Evolutionary conservation across 495 filamentous ascomycete species (phyloP), one percentile per base, ranked within the genome.

Genomic region (Aspergillus leporis): DNA sequence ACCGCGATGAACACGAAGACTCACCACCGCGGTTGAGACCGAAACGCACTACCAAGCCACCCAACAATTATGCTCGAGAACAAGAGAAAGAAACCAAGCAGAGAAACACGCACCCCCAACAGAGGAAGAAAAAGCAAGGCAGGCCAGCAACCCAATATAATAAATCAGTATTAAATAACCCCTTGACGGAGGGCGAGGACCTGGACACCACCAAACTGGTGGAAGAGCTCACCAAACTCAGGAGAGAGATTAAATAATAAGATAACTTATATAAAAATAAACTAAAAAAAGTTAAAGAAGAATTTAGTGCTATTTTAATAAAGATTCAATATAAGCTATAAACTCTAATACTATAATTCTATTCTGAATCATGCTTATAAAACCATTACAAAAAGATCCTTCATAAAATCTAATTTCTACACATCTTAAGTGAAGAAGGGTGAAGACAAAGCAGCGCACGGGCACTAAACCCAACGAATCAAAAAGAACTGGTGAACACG

Each of bases 201-300:
- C 55, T 21, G 1, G 30, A 60, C 43, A 45, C 36, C 18, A 5
- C 32, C 14, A 36, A 36, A 21, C 43, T 66, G 5, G 4, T 68
- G 23, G 56, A 61, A 32, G 63, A 68, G 28, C 30, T 68, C n/a
- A 23, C 38, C 25, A 65, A 66, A 56, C 66, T 68, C 23, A 68
- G 66, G 53, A 45, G 2, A 50, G 66, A 68, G 18, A 68, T 66
- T 57, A 68, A 57, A 51, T 51, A 4, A 5, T 58, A 62, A 23
- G 66, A 68, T 36, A 51, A 66, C 5, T 19, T 61, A 22, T 60
- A 68, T n/a, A 65, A 61, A 51, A 46, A 63, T 60, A 59, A 67
- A 5, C 56, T 67, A 3, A 59, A 60, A 23, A 67, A 56, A 45
- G 50, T 50, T 18, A 60, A 62, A 62, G 65, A 58, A 56, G 59